phyloP scores from a whole-genome alignment of 2,329 filamentous ascomycete species.

The Venturia carpophila region DNA sequence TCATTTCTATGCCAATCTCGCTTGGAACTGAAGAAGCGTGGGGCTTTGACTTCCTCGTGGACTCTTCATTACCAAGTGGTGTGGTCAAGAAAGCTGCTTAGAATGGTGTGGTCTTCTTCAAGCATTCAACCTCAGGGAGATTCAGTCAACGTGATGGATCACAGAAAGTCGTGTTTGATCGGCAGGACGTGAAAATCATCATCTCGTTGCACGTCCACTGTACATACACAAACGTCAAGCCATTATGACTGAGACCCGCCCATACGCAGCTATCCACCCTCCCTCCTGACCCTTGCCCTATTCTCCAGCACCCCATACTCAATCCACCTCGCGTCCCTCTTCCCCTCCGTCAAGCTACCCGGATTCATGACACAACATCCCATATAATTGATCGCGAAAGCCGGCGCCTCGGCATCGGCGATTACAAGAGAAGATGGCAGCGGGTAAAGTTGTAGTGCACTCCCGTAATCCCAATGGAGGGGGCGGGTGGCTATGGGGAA shows the following conservation, averaged over 20 bases:
- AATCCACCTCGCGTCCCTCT: constrained; percentile 69
- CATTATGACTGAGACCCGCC: too few species aligned
- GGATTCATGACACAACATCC: constrained; percentile 96
- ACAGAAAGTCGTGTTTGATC: too few species aligned
- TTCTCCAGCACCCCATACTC: constrained; percentile 69
- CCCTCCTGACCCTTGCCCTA: constrained; percentile 50
- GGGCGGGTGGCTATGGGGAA: constrained; percentile 75
- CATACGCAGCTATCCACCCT: background rate
- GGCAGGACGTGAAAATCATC: too few species aligned
- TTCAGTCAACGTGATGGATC: too few species aligned
- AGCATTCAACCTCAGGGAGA: too few species aligned
- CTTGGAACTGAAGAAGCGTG: too few species aligned
- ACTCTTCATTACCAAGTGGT: too few species aligned
- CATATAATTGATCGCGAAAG: constrained; percentile 86
- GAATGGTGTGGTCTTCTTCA: too few species aligned
- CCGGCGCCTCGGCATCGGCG: constrained; percentile 70
- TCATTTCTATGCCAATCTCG: too few species aligned
- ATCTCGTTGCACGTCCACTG: background rate
- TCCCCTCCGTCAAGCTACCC: constrained; percentile 56
- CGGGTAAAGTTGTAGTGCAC: constrained; percentile 74
- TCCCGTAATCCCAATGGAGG: constrained; percentile 81
- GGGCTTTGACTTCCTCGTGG: too few species aligned
- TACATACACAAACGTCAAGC: background rate
- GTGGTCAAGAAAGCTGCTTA: too few species aligned
- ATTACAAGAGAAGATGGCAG: constrained; percentile 77